Evolutionary conservation across 805 yeast genomes (phyloP), one percentile per base, ranked within the genome.

Genomic region (Kluyveromyces wickerhamii): DNA sequence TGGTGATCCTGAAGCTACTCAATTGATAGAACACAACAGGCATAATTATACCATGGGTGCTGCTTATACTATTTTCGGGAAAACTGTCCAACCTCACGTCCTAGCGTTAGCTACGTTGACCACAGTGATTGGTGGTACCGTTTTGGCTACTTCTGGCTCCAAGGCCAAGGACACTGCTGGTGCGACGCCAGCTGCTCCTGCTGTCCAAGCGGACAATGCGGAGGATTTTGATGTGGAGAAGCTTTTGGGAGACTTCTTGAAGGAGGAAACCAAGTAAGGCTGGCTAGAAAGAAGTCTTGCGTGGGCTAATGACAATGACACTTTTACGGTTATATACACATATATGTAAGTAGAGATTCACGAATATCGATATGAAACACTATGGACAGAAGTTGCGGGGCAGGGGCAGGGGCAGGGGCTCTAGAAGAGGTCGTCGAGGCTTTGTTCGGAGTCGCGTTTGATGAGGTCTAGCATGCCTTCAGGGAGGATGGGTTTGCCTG

Each of bases 401-500:
- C n/a, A n/a, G n/a, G n/a, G n/a, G n/a, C n/a, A n/a, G n/a, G n/a
- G n/a, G n/a, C n/a, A n/a, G n/a, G n/a, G n/a, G n/a, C n/a, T 3
- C 15, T 24, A 30, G 34, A 57, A 43, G 26, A 81, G 67, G 48
- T 81, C 92, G 44, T 83, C 92, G 21, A 84, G 67, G 21, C 79
- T 73, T 60, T 86, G 87, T 44, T 84, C 88, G 2, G 94, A 77
- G 51, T 89, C 98, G 44, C 73, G 73, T 52, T 79, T 78, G 50
- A 89, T 89, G 54, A 89, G 69, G 21, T 79, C 79, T 37, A 85
- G 63, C 97, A 89, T 89, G 0, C 97, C 97, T 37, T 72, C 71
- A 1, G 98, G 98, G 51, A 89, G 66, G 8, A 92, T 82, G 1
- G 98, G 97, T 41, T 72, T 69, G 3, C 74, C 75, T 1, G 69